These are phyloP conservation scores for Byssothecium circinans DNA, from an alignment of 2,329 filamentous ascomycete genomes.

Conservation along the genomic window DNA sequence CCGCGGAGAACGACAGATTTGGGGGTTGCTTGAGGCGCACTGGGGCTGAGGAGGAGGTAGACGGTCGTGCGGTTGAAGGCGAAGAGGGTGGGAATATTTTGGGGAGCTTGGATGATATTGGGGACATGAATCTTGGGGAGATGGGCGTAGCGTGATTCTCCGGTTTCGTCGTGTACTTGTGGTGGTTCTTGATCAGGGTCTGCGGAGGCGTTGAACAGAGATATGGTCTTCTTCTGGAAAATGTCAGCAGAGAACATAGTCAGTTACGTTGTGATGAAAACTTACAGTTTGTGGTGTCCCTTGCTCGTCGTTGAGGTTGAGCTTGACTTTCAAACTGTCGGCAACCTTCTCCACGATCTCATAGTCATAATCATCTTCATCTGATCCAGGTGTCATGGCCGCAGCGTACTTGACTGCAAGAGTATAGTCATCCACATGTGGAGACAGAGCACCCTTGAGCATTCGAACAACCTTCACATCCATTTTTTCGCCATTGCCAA, in stretches of 20 bases:
- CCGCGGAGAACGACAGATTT: conserved; percentile 62
- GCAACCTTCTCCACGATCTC: conserved; percentile 63
- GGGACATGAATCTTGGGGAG: conserved; percentile 59
- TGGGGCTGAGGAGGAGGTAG: conserved; percentile 65
- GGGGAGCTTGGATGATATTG: conserved; percentile 65
- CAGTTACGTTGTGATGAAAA: conserved; percentile 1
- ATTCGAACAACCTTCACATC: conserved; percentile 71
- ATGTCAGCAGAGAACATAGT: conserved; percentile 11
- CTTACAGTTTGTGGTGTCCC: conserved; percentile 14
- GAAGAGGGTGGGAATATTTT: conserved; percentile 65
- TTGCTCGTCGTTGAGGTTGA: conserved; percentile 23
- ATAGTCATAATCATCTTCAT: conserved; percentile 58
- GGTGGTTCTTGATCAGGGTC: conserved; percentile 47
- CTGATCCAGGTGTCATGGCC: conserved; percentile 8
- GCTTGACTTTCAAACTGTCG: conserved; percentile 51
- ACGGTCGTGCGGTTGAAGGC: conserved; percentile 66
- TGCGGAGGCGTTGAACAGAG: conserved; percentile 59
- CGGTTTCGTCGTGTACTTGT: conserved; percentile 28
- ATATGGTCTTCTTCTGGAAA: conserved; percentile 52
- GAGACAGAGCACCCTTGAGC: conserved; percentile 70
- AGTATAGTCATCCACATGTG: conserved; percentile 65
- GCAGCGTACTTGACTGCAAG: conserved; percentile 63
- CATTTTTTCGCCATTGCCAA: conserved; percentile 65
- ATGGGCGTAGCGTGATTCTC: conserved; percentile 49
- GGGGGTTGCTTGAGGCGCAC: conserved; percentile 50